These are phyloP conservation scores for Hygrocybe coccinea DNA, from an alignment of 768 basidiomycete genomes.

Conservation along the genomic window DNA sequence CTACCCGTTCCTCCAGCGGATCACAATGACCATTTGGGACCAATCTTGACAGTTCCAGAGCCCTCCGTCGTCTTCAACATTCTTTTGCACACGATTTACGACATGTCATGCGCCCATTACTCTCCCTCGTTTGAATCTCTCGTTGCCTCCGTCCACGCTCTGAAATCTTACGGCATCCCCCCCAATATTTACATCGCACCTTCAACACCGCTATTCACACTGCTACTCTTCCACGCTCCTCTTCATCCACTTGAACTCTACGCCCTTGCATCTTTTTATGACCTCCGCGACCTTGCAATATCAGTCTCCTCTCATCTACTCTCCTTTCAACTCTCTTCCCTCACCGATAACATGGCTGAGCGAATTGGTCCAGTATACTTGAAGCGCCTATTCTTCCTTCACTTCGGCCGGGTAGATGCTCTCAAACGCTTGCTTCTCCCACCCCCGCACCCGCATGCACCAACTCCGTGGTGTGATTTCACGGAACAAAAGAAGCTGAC, in stretches of 20 bases:
- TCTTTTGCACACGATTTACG: conserved; percentile 67
- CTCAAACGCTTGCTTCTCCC: conserved; percentile 72
- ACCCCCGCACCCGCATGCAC: conserved; percentile 73
- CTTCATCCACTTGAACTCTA: conserved; percentile 68
- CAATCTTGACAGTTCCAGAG: conserved; percentile 58
- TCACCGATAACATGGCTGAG: conserved; percentile 67
- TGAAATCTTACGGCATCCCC: conserved; percentile 57
- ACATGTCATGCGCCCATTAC: conserved; percentile 70
- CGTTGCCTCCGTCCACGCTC: conserved; percentile 48
- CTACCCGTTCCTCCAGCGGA: conserved; percentile 43
- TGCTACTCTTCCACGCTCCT: conserved; percentile 65
- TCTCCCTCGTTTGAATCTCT: conserved; percentile 62
- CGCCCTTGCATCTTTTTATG: conserved; percentile 59
- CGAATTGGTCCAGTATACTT: conserved; percentile 73
- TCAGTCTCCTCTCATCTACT: conserved; percentile 71
- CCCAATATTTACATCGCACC: conserved; percentile 45
- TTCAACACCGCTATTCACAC: conserved; percentile 50
- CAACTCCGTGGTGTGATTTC: conserved; percentile 64
- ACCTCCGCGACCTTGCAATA: conserved; percentile 70
- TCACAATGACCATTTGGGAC: conserved; percentile 40
- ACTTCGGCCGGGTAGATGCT: conserved; percentile 77
- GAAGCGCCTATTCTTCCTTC: conserved; percentile 77
- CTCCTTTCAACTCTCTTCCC: conserved; percentile 58
- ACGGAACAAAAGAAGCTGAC: conserved; percentile 74
- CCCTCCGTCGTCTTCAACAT: conserved; percentile 62